Conservation (phyloP, 441 rosid species). For the Jatropha podagrica region DNA sequence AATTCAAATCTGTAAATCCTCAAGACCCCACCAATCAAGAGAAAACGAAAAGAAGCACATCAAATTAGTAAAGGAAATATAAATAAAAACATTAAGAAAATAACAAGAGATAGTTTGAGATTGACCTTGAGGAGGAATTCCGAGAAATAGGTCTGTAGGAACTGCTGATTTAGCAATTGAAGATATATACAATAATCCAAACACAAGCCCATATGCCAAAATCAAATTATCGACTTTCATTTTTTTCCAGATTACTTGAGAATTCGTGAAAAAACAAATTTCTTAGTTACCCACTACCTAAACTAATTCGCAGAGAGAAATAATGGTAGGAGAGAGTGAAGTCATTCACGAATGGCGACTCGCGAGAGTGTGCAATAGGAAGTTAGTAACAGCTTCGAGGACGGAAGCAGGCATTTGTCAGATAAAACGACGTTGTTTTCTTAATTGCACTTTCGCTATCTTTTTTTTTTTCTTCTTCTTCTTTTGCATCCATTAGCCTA, state of each 20-base stretch:
- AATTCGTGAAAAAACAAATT: not conserved
- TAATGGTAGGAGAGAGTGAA: not conserved
- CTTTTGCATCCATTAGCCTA: too few relatives aligned
- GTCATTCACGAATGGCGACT: not conserved
- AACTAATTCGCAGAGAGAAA: too few relatives aligned
- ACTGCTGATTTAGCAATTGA: constrained; percentile 46
- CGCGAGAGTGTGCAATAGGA: not conserved
- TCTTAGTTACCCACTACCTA: not conserved
- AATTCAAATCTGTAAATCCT: constrained; percentile 58
- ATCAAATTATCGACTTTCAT: constrained; percentile 18
- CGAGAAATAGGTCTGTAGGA: constrained; percentile 45
- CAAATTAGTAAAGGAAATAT: not conserved
- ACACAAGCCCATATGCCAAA: not conserved
- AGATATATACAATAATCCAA: constrained; percentile 29
- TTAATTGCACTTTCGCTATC: too few relatives aligned
- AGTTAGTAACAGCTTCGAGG: too few relatives aligned
- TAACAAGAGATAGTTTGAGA: not conserved
- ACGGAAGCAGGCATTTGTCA: not conserved
- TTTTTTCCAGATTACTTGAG: not conserved
- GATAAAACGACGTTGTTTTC: not conserved
- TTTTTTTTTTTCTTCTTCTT: too few relatives aligned
- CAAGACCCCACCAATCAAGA: not conserved
- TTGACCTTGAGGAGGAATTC: constrained; percentile 32
- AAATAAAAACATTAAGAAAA: not conserved
- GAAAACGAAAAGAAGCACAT: not conserved